Conservation (phyloP, 352 stramenopile genomes). For the Phytophthora uliginosa region DNA sequence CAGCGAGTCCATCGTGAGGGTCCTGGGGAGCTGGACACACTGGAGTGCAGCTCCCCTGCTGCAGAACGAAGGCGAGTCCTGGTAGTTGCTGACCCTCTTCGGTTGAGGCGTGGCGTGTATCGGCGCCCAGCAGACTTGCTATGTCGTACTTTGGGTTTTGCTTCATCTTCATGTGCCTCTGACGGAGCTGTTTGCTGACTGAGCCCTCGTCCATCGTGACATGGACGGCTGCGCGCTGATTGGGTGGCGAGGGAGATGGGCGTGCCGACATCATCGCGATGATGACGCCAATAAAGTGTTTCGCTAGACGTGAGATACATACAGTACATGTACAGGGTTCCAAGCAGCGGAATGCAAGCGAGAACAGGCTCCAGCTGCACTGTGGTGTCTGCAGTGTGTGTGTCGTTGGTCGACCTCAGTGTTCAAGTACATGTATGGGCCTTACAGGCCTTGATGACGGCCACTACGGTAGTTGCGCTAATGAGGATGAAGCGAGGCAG, state of each 20-base stretch:
- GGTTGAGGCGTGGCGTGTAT: neutral
- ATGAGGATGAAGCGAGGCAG: no score
- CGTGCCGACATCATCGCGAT: neutral
- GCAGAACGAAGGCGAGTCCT: conserved; percentile 21
- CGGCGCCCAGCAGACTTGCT: conserved; percentile 19
- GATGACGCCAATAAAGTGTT: neutral
- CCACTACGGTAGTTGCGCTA: no score
- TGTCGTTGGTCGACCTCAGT: no score
- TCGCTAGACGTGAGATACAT: no score
- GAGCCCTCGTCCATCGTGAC: conserved; percentile 4
- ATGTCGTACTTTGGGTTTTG: conserved; percentile 33
- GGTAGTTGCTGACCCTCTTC: conserved; percentile 17
- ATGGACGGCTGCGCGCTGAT: neutral
- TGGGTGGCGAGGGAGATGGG: neutral
- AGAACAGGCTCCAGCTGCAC: no score
- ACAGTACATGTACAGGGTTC: no score
- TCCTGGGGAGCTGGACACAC: neutral
- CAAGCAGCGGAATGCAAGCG: no score
- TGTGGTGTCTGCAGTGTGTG: no score
- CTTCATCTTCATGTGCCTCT: neutral
- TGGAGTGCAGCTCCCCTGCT: conserved; percentile 7
- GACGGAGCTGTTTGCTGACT: conserved; percentile 17
- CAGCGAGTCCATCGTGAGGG: neutral
- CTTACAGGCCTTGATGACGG: no score
- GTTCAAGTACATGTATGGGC: no score